Percentiles rank a stretch among this genome's conserved stretches.
phyloP scores from a whole-genome alignment of 768 basidiomycete genomes.

The Serendipita sp. region DNA sequence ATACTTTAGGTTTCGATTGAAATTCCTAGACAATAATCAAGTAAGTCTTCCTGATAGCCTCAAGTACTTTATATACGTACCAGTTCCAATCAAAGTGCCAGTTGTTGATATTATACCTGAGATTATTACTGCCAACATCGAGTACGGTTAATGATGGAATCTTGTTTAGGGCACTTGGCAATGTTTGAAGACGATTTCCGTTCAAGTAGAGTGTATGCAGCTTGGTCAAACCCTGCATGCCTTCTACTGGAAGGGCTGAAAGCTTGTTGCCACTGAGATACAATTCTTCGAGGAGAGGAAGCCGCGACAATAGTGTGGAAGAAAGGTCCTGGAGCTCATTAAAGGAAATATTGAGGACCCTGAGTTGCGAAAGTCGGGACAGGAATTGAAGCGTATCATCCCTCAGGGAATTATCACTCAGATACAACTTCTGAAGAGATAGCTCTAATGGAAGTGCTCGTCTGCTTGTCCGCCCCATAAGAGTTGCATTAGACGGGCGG shows the following conservation, averaged over 20 bases:
- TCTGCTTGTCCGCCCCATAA: slow-evolving; percentile 14
- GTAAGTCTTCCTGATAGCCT: not conserved
- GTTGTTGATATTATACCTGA: slow-evolving; percentile 96
- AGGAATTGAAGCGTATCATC: slow-evolving; percentile 65
- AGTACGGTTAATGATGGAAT: slow-evolving; percentile 60
- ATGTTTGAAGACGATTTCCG: slow-evolving; percentile 80
- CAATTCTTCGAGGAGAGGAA: slow-evolving; percentile 58
- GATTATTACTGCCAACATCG: slow-evolving; percentile 82
- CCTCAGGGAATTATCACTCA: slow-evolving; percentile 77
- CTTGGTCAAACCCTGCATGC: slow-evolving; percentile 51
- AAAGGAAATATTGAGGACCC: slow-evolving; percentile 80
- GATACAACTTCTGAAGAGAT: slow-evolving; percentile 60
- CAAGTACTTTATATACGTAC: slow-evolving; percentile 27
- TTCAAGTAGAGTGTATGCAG: slow-evolving; percentile 74
- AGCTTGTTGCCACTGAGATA: slow-evolving; percentile 94
- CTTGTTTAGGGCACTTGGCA: slow-evolving; percentile 81
- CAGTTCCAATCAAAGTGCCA: slow-evolving; percentile 99
- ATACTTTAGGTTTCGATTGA: slow-evolving; percentile 82
- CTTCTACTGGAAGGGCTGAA: slow-evolving; percentile 76
- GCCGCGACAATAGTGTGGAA: slow-evolving; percentile 50
- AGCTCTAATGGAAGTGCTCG: slow-evolving; percentile 41
- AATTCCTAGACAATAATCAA: slow-evolving; percentile 49
- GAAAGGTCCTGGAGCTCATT: slow-evolving; percentile 89
- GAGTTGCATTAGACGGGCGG: slow-evolving; percentile 26
- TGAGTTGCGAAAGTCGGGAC: slow-evolving; percentile 58